A percentile compares a stretch with the other conserved stretches of the same genome.
These are phyloP conservation scores for Poa annua DNA, from an alignment of 176 grass and related monocot genomes.

Conservation along the genomic window DNA sequence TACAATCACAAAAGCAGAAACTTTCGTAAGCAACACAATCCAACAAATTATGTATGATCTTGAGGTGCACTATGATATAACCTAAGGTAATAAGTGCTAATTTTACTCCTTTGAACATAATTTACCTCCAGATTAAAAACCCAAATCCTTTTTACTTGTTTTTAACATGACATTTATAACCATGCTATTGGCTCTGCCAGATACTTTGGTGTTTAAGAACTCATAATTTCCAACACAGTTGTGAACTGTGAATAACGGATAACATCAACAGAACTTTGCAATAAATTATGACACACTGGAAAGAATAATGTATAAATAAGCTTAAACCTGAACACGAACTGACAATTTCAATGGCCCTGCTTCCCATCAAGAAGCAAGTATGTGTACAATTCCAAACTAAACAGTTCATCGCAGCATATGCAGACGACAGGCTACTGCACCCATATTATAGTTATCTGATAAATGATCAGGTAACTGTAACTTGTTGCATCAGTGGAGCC, in stretches of 20 bases:
- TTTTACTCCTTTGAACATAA: neutral
- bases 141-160: neutral
- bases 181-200: neutral
- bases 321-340: neutral
- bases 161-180: neutral
- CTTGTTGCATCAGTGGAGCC: neutral
- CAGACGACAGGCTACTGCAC: neutral
- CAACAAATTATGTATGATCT: neutral
- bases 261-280: conserved; percentile 7
- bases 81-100: conserved; percentile 13
- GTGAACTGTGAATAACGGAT: neutral
- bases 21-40: neutral
- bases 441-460: neutral
- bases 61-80: neutral
- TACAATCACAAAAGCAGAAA: conserved; percentile 11
- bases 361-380: conserved; percentile 7
- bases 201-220: neutral
- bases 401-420: neutral
- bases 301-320: conserved; percentile 1
- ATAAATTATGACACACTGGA: neutral
- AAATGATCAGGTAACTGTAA: neutral
- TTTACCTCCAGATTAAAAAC: conserved; percentile 13
- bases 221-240: neutral
- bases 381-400: neutral
- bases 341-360: neutral